Conservation (phyloP, 202 grass and related monocot genomes). For the Saccharum hybrid region DNA sequence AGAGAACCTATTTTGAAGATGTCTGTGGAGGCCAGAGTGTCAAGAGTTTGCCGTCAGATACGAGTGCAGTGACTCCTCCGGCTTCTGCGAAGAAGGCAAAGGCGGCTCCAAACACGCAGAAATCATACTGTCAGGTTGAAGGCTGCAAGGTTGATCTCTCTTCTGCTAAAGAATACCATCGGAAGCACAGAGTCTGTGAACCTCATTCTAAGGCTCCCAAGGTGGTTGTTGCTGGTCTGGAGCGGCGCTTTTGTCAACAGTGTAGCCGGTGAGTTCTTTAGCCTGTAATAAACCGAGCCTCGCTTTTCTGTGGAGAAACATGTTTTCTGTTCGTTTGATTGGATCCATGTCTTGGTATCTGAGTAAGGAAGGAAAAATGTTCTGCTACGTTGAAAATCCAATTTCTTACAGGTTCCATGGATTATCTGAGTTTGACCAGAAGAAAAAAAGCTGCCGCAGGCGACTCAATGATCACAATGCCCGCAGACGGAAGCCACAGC, state of each 20-base stretch:
- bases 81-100: slow-evolving; percentile 52
- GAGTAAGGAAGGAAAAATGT: neutral
- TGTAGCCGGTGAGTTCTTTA: slow-evolving; percentile 69
- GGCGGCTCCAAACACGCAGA: slow-evolving; percentile 34
- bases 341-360: neutral
- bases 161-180: slow-evolving; percentile 69
- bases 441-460: slow-evolving; percentile 86
- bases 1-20: slow-evolving; percentile 70
- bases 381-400: slow-evolving; percentile 9
- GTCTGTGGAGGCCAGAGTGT: slow-evolving; percentile 40
- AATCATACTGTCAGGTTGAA: slow-evolving; percentile 64
- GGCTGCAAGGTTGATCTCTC: slow-evolving; percentile 66
- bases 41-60: slow-evolving; percentile 44
- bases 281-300: neutral
- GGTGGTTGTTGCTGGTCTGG: slow-evolving; percentile 57
- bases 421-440: slow-evolving; percentile 91
- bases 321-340: neutral
- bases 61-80: slow-evolving; percentile 1
- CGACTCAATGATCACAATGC: slow-evolving; percentile 92
- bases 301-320: neutral
- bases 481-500: slow-evolving; percentile 78
- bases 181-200: slow-evolving; percentile 66
- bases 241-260: slow-evolving; percentile 78
- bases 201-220: slow-evolving; percentile 62
- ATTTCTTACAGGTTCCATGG: slow-evolving; percentile 74